These are phyloP conservation scores for Chlamydomonas incerta DNA, from an alignment of 139 green algal species.

Conservation along the genomic window DNA sequence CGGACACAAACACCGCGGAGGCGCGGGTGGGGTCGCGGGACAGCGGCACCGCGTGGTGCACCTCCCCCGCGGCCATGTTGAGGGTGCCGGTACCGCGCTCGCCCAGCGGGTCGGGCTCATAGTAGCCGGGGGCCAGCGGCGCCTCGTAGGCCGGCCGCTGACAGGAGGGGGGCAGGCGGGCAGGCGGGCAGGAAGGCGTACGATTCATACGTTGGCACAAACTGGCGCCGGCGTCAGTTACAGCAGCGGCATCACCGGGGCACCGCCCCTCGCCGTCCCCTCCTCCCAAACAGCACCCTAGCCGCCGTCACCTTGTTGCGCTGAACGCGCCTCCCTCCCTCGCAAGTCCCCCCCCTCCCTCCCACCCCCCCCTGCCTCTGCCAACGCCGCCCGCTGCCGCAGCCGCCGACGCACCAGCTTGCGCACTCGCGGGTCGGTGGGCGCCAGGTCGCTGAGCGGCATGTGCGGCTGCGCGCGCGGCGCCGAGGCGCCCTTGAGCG, in stretches of 20 bases:
- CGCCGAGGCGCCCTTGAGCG: too few relatives aligned
- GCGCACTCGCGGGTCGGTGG: neutral
- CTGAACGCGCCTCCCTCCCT: too few relatives aligned
- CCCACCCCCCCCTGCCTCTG: too few relatives aligned
- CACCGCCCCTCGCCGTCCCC: too few relatives aligned
- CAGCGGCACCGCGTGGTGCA: slow-evolving; percentile 36
- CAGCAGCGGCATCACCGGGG: too few relatives aligned
- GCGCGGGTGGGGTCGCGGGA: slow-evolving; percentile 23
- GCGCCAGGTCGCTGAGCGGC: neutral
- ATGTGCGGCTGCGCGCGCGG: neutral
- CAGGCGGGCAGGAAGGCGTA: neutral
- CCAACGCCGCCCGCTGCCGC: too few relatives aligned
- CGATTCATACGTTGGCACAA: too few relatives aligned
- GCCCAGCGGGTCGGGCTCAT: slow-evolving; percentile 39
- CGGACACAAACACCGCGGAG: slow-evolving; percentile 40
- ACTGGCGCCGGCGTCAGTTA: too few relatives aligned
- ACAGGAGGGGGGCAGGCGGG: neutral
- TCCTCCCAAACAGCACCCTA: too few relatives aligned
- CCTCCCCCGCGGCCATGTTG: neutral
- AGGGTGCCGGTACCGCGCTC: slow-evolving; percentile 34
- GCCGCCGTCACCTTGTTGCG: too few relatives aligned
- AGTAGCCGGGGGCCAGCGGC: slow-evolving; percentile 24
- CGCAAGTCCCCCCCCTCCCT: too few relatives aligned
- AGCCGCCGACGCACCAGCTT: neutral
- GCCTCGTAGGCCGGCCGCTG: slow-evolving; percentile 19